These are phyloP conservation scores for Quercus aquifolioides DNA, from an alignment of 306 rosid species.

Conservation along the genomic window DNA sequence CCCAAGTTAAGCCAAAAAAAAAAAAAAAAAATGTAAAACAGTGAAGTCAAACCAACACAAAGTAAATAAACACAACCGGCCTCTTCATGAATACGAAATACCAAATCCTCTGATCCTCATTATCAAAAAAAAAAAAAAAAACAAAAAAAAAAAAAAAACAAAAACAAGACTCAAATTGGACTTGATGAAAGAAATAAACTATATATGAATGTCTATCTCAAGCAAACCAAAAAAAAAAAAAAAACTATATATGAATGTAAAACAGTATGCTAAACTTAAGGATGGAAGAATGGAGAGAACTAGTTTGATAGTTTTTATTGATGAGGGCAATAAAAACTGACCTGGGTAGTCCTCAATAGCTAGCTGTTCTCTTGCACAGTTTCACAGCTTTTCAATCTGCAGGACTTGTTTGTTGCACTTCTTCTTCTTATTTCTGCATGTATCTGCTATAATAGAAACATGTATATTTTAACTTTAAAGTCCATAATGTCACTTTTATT, in stretches of 20 bases:
- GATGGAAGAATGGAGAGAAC: neutral
- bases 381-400: neutral
- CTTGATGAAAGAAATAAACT: neutral
- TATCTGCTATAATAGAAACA: too few species aligned
- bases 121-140: neutral
- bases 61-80: neutral
- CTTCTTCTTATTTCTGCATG: neutral
- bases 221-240: neutral
- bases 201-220: neutral
- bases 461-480: too few species aligned
- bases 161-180: neutral
- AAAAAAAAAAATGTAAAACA: neutral
- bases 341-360: neutral
- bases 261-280: neutral
- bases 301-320: neutral
- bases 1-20: neutral
- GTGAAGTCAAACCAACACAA: neutral
- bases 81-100: neutral
- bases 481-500: too few species aligned
- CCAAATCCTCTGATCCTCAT: neutral
- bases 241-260: neutral
- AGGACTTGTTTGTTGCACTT: neutral
- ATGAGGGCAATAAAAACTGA: neutral
- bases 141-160: neutral
- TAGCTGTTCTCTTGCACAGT: neutral